Evolutionary conservation across 805 yeast species (phyloP).

Genomic region (Teunomyces barrocoloradensis): DNA sequence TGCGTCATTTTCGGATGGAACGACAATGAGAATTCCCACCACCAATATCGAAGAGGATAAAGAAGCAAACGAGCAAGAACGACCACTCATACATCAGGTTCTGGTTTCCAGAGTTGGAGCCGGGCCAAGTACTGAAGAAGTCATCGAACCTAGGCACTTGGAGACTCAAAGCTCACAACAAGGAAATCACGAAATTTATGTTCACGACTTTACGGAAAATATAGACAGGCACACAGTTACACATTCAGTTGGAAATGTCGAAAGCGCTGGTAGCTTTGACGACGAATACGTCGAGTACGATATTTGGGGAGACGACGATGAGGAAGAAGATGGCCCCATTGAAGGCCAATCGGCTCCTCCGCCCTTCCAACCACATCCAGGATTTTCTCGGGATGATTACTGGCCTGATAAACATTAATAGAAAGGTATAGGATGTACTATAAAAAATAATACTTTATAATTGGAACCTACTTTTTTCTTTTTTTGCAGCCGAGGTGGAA

Average conservation of each 20-base stretch:
- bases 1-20: not conserved
- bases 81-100: not conserved
- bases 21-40: not conserved
- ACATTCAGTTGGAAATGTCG: not conserved
- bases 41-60: not conserved
- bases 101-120: not conserved
- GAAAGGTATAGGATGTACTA: constrained; percentile 3
- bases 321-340: constrained; percentile 9
- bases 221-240: not conserved
- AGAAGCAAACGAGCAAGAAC: not conserved
- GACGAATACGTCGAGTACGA: constrained; percentile 28
- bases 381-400: constrained; percentile 45
- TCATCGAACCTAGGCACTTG: not conserved
- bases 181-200: not conserved
- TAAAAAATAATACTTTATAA: no score
- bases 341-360: constrained; percentile 29
- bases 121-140: not conserved
- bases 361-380: constrained; percentile 45
- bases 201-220: not conserved
- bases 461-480: no score
- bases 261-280: constrained; percentile 16
- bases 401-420: constrained; percentile 25
- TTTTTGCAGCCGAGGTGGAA: not conserved
- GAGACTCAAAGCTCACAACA: not conserved
- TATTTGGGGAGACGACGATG: constrained; percentile 16